Percentiles rank a stretch among this genome's conserved stretches.
Evolutionary conservation across 208 protist species (phyloP).

Genomic region (Leishmania lainsoni): DNA sequence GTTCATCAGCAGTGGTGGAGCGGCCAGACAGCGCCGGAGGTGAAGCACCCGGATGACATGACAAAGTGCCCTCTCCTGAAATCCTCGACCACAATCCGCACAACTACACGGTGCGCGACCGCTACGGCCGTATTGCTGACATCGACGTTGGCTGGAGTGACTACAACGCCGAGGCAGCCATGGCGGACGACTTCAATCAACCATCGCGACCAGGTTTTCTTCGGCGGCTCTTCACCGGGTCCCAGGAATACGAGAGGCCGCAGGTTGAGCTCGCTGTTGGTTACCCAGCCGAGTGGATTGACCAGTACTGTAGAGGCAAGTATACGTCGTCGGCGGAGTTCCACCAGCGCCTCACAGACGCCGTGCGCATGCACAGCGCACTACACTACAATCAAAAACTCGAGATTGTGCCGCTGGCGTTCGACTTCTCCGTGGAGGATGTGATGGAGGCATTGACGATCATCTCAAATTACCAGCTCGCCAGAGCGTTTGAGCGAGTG

Average conservation of each 20-base stretch:
- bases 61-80: slow-evolving; percentile 36
- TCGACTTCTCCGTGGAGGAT: slow-evolving; percentile 77
- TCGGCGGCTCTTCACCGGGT: slow-evolving; percentile 30
- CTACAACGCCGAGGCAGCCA: slow-evolving; percentile 55
- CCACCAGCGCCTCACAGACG: slow-evolving; percentile 61
- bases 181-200: slow-evolving; percentile 43
- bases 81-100: slow-evolving; percentile 60
- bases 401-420: slow-evolving; percentile 81
- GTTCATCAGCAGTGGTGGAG: slow-evolving; percentile 26
- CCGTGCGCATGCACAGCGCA: slow-evolving; percentile 62
- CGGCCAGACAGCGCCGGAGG: slow-evolving; percentile 17
- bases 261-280: slow-evolving; percentile 81
- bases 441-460: slow-evolving; percentile 62
- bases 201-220: slow-evolving; percentile 28
- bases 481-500: slow-evolving; percentile 63
- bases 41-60: slow-evolving; percentile 26
- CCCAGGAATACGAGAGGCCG: slow-evolving; percentile 34
- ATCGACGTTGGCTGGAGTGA: slow-evolving; percentile 78
- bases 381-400: slow-evolving; percentile 71
- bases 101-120: slow-evolving; percentile 58
- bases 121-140: slow-evolving; percentile 49
- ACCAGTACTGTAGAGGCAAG: slow-evolving; percentile 52
- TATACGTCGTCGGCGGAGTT: slow-evolving; percentile 70
- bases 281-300: slow-evolving; percentile 88
- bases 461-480: slow-evolving; percentile 79